A percentile compares a stretch with the other conserved stretches of the same genome.
phyloP scores from a whole-genome alignment of 148 eudicot genomes.

The Simmondsia chinensis region DNA sequence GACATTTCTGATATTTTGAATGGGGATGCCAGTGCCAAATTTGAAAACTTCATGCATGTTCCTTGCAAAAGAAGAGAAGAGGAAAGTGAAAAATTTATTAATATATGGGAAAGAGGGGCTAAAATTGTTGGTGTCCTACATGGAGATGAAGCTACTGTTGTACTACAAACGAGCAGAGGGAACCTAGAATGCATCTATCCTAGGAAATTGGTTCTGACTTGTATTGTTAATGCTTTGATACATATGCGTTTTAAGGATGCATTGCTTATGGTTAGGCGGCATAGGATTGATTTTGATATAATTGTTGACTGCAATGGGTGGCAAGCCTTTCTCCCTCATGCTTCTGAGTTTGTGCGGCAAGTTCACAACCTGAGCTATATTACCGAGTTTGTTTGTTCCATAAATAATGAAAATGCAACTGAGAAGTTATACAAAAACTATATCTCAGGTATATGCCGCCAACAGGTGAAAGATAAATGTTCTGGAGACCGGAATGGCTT shows the following conservation, averaged over 20 bases:
- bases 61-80: conserved; percentile 49
- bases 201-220: conserved; percentile 72
- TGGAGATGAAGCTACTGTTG: conserved; percentile 89
- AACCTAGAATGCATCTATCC: conserved; percentile 91
- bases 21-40: conserved; percentile 43
- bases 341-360: conserved; percentile 76
- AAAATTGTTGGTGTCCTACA: conserved; percentile 73
- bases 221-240: conserved; percentile 63
- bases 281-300: conserved; percentile 85
- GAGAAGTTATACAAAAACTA: conserved; percentile 62
- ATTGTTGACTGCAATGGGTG: conserved; percentile 81
- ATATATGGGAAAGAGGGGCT: conserved; percentile 92
- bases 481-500: conserved; percentile 9
- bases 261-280: conserved; percentile 84
- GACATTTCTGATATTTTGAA: conserved; percentile 66
- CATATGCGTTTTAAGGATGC: conserved; percentile 70
- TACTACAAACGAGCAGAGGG: conserved; percentile 80
- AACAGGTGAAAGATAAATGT: conserved; percentile 27
- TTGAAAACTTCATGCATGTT: conserved; percentile 62
- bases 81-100: conserved; percentile 44
- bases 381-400: conserved; percentile 88
- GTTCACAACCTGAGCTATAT: conserved; percentile 71
- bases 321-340: conserved; percentile 58
- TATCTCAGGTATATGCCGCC: conserved; percentile 29
- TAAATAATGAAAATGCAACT: conserved; percentile 65